These are phyloP conservation scores for Clarireedia homoeocarpa DNA, from an alignment of 2,329 filamentous ascomycete genomes.

Conservation along the genomic window DNA sequence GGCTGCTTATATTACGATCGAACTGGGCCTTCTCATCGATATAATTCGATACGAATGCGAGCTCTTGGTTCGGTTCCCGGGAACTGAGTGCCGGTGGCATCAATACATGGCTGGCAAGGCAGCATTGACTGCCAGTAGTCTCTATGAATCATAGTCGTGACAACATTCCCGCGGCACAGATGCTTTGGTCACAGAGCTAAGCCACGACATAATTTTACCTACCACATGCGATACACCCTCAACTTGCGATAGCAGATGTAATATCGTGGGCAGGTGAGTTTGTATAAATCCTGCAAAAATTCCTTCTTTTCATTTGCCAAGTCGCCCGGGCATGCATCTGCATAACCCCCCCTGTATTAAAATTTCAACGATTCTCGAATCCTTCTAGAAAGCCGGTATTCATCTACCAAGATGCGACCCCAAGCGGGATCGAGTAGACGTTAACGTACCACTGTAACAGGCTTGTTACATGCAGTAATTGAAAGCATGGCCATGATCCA, in stretches of 20 bases:
- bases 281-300: not conserved
- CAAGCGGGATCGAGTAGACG: not conserved
- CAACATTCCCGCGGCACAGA: no score
- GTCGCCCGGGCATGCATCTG: not conserved
- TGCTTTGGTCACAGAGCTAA: not conserved
- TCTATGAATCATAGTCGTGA: no score
- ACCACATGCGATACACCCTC: not conserved
- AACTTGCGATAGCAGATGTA: not conserved
- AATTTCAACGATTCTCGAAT: slow-evolving; percentile 4
- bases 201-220: not conserved
- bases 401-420: not conserved
- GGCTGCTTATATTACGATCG: no score
- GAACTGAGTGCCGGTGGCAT: no score
- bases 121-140: no score
- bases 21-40: no score
- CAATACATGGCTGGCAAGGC: no score
- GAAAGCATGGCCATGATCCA: not conserved
- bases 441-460: not conserved
- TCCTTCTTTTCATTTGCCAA: not conserved
- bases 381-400: slow-evolving; percentile 8
- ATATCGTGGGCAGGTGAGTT: not conserved
- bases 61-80: no score
- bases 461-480: not conserved
- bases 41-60: no score
- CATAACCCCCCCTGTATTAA: not conserved